phyloP scores from a whole-genome alignment of 1,284 basidiomycete genomes.

The Austroboletus rostrupii region DNA sequence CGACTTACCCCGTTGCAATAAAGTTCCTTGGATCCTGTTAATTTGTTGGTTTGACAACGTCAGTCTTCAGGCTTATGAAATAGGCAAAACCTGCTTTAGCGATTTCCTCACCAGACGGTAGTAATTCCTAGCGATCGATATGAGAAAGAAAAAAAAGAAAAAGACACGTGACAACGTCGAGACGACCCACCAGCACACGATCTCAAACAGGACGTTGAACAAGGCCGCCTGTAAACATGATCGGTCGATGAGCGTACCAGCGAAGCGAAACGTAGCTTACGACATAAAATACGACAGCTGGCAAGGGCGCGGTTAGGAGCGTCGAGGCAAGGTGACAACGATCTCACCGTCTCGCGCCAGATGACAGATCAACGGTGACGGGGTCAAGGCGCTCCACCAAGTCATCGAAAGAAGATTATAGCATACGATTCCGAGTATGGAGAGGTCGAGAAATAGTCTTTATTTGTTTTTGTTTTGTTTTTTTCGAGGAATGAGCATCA shows the following conservation, averaged over 20 bases:
- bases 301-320: neutral
- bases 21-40: conserved; percentile 20
- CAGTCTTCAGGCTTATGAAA: too few species aligned
- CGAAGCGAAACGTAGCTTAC: conserved; percentile 2
- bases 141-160: neutral
- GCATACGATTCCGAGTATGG: conserved; percentile 5
- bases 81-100: neutral
- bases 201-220: conserved; percentile 12
- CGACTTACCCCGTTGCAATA: conserved; percentile 9
- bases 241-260: neutral
- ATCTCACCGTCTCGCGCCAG: conserved; percentile 22
- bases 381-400: neutral
- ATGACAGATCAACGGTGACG: conserved; percentile 11
- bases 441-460: conserved; percentile 19
- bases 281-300: conserved; percentile 19
- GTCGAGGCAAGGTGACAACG: neutral
- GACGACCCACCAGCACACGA: conserved; percentile 19
- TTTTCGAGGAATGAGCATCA: neutral
- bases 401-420: conserved; percentile 4
- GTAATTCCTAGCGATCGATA: conserved; percentile 5
- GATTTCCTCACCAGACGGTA: conserved; percentile 9
- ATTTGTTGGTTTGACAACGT: neutral
- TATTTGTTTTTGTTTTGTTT: neutral
- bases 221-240: conserved; percentile 8
- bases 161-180: neutral